Conservation (phyloP, 345 rosid species). For the Gossypium arboreum region DNA sequence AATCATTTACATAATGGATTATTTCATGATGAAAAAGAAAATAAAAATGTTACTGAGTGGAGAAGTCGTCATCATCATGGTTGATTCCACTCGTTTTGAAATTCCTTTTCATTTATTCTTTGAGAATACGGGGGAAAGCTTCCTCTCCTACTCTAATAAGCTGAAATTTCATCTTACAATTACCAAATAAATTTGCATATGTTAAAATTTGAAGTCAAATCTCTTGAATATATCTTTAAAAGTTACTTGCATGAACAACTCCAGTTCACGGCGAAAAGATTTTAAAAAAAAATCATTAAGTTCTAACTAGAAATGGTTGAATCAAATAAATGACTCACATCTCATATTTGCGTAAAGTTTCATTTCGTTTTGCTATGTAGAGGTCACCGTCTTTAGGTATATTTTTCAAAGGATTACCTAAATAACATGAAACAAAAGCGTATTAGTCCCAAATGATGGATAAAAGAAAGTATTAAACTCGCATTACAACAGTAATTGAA, state of each 20-base stretch:
- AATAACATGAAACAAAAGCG: slow-evolving; percentile 1
- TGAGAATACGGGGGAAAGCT: slow-evolving; percentile 58
- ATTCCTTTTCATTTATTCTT: slow-evolving; percentile 22
- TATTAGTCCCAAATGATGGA: not conserved
- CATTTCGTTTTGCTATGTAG: slow-evolving; percentile 59
- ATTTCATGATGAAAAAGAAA: not conserved
- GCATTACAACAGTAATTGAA: not conserved
- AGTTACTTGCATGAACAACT: too few relatives aligned
- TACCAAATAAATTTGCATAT: not conserved
- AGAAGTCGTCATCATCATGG: not conserved
- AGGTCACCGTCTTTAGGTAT: slow-evolving; percentile 82
- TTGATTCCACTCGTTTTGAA: not conserved
- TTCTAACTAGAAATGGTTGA: not conserved
- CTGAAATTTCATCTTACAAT: slow-evolving; percentile 36
- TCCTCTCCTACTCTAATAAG: slow-evolving; percentile 77
- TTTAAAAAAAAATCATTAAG: not conserved
- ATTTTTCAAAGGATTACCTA: slow-evolving; percentile 66
- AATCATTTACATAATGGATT: slow-evolving; percentile 9
- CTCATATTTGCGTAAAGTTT: slow-evolving; percentile 73
- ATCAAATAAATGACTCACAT: slow-evolving; percentile 46
- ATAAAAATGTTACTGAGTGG: not conserved
- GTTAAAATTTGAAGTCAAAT: not conserved
- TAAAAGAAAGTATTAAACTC: slow-evolving; percentile 1
- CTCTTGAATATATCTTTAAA: not conserved
- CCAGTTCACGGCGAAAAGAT: too few relatives aligned